A percentile compares a stretch with the other conserved stretches of the same genome.
phyloP scores from a whole-genome alignment of 106 monocot genomes.

The Dendrobium chrysotoxum region DNA sequence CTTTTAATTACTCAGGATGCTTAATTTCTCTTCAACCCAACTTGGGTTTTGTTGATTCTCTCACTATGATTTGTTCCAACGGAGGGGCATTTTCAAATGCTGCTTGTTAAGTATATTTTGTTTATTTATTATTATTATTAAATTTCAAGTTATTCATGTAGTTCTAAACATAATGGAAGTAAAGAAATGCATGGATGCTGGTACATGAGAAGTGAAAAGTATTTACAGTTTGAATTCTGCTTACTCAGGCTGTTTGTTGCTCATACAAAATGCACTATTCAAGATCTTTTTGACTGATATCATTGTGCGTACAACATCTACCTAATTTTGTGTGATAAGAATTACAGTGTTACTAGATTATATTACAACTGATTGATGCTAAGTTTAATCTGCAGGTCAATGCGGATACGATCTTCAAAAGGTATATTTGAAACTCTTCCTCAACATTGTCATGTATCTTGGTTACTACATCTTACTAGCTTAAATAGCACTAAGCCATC shows the following conservation, averaged over 20 bases:
- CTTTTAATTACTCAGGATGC: neutral
- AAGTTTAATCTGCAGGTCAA: conserved; percentile 52
- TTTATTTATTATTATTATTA: neutral
- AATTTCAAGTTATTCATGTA: neutral
- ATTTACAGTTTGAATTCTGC: neutral
- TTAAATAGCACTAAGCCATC: neutral
- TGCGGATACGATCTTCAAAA: conserved; percentile 67
- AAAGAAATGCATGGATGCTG: too few species aligned
- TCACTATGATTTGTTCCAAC: neutral
- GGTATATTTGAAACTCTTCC: conserved; percentile 27
- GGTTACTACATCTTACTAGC: neutral
- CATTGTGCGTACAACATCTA: neutral
- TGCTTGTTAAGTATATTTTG: neutral
- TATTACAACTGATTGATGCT: neutral
- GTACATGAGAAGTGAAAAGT: too few species aligned
- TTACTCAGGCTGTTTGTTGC: neutral
- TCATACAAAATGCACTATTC: neutral
- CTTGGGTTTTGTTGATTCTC: neutral
- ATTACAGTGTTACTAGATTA: neutral
- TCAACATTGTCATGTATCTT: neutral
- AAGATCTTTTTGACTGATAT: neutral
- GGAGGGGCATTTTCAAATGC: neutral
- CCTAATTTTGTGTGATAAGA: neutral
- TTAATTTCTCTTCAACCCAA: neutral
- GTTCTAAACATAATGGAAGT: too few species aligned